Evolutionary conservation across 768 basidiomycete species (phyloP), one percentile per base, ranked within the genome.

Genomic region (Boletus rufocinnamomeus): DNA sequence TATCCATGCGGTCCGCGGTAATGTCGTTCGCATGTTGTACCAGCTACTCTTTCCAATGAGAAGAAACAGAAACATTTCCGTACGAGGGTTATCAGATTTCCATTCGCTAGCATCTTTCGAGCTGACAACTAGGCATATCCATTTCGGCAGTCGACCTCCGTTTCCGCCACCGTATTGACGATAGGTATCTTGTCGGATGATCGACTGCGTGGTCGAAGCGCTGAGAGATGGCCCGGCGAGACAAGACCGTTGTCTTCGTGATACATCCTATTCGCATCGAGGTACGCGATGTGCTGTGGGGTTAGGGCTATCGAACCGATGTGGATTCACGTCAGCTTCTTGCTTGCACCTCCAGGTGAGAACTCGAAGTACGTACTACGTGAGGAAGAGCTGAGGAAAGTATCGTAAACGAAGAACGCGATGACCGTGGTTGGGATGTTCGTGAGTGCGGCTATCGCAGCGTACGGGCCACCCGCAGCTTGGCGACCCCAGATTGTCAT

Each of bases 361-460:
- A 56, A 66, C 23, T 7, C 21, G 6, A 48, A 30, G 45, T 8
- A 71, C 80, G 58, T 63, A 85, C 85, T 83, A 70, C 86, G 73
- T 60, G 82, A 80, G 13, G 82, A 83, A 66, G 88, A 87, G 25
- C 75, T 69, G 27, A 89, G 72, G 68, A 88, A 77, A 10, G 80
- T 57, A 60, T 87, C 83, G 54, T 88, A 87, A 28, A 86, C 56
- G 52, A 77, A 57, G 27, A 77, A 80, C 17, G 79, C 84, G 49
- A 86, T 70, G 30, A 87, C 52, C 16, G 80, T 88, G 3, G 85
- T 84, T 4, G 84, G 85, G 63, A 88, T 84, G 62, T 86, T 88
- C 5, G 83, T 83, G 34, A 88, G 77, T 2, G 87, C 83, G 2
- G 86, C 67, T 50, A 88, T 80, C 11, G 85, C 88, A 2, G 83